These are phyloP conservation scores for Peziza echinospora DNA, from an alignment of 495 filamentous ascomycete genomes.

Conservation along the genomic window DNA sequence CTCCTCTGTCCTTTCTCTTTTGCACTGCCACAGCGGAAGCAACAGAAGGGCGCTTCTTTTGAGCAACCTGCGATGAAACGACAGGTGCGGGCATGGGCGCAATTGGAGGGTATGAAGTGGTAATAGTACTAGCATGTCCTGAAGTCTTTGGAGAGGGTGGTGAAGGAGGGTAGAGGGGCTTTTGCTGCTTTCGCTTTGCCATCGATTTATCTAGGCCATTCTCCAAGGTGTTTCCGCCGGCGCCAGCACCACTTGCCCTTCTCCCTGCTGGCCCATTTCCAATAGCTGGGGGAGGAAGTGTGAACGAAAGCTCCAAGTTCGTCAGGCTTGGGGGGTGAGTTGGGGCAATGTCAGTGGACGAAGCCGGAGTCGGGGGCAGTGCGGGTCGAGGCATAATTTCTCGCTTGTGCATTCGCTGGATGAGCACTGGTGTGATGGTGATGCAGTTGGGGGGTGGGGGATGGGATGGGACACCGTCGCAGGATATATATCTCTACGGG, in stretches of 20 bases:
- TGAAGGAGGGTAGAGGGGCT: not conserved
- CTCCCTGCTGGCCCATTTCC: slow-evolving; percentile 21
- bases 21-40: not conserved
- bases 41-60: too few relatives aligned
- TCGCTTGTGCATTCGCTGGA: not conserved
- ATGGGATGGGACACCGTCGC: not conserved
- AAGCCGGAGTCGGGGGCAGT: slow-evolving; percentile 62
- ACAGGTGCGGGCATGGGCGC: not conserved
- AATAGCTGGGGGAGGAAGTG: slow-evolving; percentile 59
- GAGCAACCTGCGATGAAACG: not conserved
- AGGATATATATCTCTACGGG: too few relatives aligned
- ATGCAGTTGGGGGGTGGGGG: not conserved
- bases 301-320: slow-evolving; percentile 40
- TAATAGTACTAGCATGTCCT: not conserved
- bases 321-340: slow-evolving; percentile 41
- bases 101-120: not conserved
- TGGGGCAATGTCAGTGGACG: slow-evolving; percentile 60
- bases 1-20: not conserved
- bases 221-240: too few relatives aligned
- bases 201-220: too few relatives aligned
- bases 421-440: not conserved
- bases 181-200: not conserved
- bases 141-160: not conserved
- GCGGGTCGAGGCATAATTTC: slow-evolving; percentile 42
- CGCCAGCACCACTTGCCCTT: too few relatives aligned